A percentile compares a stretch with the other conserved stretches of the same genome.
Evolutionary conservation across 495 filamentous ascomycete species (phyloP).

Genomic region (Penicillium roqueforti): DNA sequence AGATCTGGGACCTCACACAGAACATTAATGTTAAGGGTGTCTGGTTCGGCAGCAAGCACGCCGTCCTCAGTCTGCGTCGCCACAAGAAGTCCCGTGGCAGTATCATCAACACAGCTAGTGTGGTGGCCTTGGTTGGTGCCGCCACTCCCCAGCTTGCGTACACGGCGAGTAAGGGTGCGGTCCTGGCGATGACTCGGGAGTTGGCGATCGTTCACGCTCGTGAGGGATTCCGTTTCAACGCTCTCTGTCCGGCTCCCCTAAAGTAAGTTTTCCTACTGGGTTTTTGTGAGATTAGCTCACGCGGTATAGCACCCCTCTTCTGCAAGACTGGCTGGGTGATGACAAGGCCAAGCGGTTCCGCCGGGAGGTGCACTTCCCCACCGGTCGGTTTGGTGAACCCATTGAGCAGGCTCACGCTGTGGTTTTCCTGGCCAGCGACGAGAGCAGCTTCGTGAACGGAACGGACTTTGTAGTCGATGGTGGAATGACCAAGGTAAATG

Average conservation of each 20-base stretch:
- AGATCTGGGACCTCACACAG: conserved; percentile 93
- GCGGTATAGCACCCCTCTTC: conserved; percentile 57
- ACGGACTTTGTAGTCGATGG: conserved; percentile 95
- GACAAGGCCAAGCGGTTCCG: conserved; percentile 78
- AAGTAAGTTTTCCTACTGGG: conserved; percentile 50
- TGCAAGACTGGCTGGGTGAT: conserved; percentile 94
- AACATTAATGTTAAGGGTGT: conserved; percentile 98
- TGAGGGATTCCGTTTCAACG: conserved; percentile 85
- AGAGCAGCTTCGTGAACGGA: conserved; percentile 90
- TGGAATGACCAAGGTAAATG: conserved; percentile 75
- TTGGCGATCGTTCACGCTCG: conserved; percentile 79
- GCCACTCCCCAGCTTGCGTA: conserved; percentile 96
- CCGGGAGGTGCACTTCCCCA: conserved; percentile 92
- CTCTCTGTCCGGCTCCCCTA: conserved; percentile 85
- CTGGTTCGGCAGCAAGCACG: conserved; percentile 95
- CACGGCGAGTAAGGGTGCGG: conserved; percentile 91
- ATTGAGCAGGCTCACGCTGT: conserved; percentile 95
- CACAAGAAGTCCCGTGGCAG: conserved; percentile 72
- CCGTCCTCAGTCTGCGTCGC: conserved; percentile 74
- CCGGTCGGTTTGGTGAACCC: conserved; percentile 91
- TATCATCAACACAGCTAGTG: conserved; percentile 92
- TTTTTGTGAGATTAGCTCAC: not conserved
- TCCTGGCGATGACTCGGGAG: conserved; percentile 79
- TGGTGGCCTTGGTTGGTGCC: conserved; percentile 86
- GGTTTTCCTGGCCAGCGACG: conserved; percentile 89